A percentile compares a stretch with the other conserved stretches of the same genome.
phyloP scores from a whole-genome alignment of 169 alveolate genomes.

The Plasmodium coatneyi region DNA sequence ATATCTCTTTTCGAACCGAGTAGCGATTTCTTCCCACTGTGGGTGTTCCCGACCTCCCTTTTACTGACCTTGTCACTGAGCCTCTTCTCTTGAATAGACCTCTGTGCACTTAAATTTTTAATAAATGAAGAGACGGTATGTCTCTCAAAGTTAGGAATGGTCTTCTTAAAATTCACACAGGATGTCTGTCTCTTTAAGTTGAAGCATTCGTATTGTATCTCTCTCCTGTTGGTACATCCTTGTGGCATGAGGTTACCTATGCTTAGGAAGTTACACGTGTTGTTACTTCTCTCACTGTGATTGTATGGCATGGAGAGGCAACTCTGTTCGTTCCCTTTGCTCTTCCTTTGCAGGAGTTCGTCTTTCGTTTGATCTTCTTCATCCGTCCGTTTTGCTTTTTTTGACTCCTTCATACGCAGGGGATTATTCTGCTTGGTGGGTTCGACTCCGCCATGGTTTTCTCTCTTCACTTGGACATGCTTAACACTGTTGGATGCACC shows the following conservation, averaged over 20 bases:
- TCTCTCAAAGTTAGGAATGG: conserved; percentile 43
- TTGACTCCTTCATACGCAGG: neutral
- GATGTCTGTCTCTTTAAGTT: neutral
- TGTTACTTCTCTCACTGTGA: neutral
- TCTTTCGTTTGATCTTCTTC: neutral
- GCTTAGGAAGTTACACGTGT: neutral
- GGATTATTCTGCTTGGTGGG: neutral
- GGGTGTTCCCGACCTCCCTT: neutral
- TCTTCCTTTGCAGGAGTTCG: neutral
- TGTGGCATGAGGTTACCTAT: neutral
- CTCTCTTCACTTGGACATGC: neutral
- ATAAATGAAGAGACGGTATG: conserved; percentile 69
- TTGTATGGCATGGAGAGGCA: neutral
- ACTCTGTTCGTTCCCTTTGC: neutral
- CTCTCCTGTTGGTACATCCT: neutral
- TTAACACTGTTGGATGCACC: neutral
- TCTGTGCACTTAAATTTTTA: conserved; percentile 51
- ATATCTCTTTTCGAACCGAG: neutral
- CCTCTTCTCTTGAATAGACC: conserved; percentile 4
- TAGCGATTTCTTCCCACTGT: neutral
- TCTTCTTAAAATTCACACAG: neutral
- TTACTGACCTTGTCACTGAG: neutral
- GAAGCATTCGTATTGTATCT: neutral
- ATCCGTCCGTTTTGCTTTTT: neutral
- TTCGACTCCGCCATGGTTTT: neutral